These are phyloP conservation scores for Kingdonia uniflora DNA, from an alignment of 164 flowering plant species.

Conservation along the genomic window DNA sequence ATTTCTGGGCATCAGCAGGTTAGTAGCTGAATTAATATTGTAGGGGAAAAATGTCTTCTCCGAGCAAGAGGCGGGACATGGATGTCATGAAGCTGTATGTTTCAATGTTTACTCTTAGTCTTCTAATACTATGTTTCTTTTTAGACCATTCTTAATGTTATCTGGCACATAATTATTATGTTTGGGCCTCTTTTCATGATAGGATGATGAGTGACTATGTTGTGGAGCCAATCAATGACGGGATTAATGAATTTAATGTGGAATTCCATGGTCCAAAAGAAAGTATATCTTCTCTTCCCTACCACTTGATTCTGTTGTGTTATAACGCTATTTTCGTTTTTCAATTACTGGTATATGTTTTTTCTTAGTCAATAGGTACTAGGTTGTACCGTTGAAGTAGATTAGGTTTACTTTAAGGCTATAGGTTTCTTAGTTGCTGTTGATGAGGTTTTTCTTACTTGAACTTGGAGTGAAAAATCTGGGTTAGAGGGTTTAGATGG, in stretches of 20 bases:
- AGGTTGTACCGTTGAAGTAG: too few species aligned
- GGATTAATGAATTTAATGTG: conserved; percentile 80
- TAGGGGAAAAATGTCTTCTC: conserved; percentile 5
- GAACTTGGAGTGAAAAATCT: too few species aligned
- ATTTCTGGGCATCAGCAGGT: conserved; percentile 9
- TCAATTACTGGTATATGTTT: too few species aligned
- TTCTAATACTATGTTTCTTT: neutral
- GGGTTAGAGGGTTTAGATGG: too few species aligned
- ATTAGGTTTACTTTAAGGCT: too few species aligned
- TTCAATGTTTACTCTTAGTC: neutral
- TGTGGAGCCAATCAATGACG: conserved; percentile 87
- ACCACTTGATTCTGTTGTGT: neutral
- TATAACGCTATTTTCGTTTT: neutral
- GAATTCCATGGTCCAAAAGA: conserved; percentile 96
- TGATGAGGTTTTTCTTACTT: too few species aligned
- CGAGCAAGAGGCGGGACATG: conserved; percentile 6
- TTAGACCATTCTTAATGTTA: neutral
- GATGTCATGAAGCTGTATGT: conserved; percentile 7
- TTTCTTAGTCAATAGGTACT: too few species aligned
- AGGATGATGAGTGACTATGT: conserved; percentile 97
- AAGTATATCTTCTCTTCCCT: conserved; percentile 33
- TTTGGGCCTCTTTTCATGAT: neutral
- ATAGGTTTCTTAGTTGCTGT: too few species aligned
- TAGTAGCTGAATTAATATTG: conserved; percentile 1
- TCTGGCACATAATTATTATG: neutral